phyloP scores from a whole-genome alignment of 2,329 filamentous ascomycete genomes.

The Fusarium multiceps region DNA sequence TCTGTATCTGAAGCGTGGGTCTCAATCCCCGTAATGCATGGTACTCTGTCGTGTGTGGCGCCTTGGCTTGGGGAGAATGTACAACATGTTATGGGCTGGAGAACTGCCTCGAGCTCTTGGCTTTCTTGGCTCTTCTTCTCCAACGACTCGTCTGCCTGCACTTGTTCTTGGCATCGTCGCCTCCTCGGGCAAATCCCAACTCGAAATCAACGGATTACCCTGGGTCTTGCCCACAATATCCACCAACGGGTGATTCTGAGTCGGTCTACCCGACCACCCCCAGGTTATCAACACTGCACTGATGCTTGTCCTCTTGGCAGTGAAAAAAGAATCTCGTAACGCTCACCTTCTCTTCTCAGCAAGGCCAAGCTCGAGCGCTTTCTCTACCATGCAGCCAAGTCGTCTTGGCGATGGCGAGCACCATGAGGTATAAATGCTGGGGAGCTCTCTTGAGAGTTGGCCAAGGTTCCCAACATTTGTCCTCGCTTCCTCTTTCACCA shows the following conservation, averaged over 20 bases:
- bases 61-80: conserved; percentile 36
- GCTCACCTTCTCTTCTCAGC: conserved; percentile 36
- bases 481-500: conserved; percentile 11
- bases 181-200: conserved; percentile 38
- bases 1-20: conserved; percentile 17
- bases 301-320: conserved; percentile 38
- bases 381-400: conserved; percentile 18
- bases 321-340: conserved; percentile 34
- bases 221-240: conserved; percentile 28
- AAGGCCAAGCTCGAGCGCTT: conserved; percentile 31
- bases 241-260: conserved; percentile 16
- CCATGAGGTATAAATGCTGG: conserved; percentile 32
- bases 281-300: conserved; percentile 21
- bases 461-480: neutral
- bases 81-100: conserved; percentile 39
- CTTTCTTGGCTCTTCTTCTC: conserved; percentile 30
- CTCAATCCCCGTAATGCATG: conserved; percentile 19
- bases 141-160: conserved; percentile 25
- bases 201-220: conserved; percentile 20
- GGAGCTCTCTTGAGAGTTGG: conserved; percentile 3
- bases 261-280: conserved; percentile 30
- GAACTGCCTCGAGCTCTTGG: conserved; percentile 33
- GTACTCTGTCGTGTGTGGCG: conserved; percentile 31
- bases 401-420: conserved; percentile 31
- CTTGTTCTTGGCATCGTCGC: conserved; percentile 37